A percentile compares a stretch with the other conserved stretches of the same genome.
phyloP scores from a whole-genome alignment of 2,329 filamentous ascomycete genomes.

The Pyricularia pennisetigena region DNA sequence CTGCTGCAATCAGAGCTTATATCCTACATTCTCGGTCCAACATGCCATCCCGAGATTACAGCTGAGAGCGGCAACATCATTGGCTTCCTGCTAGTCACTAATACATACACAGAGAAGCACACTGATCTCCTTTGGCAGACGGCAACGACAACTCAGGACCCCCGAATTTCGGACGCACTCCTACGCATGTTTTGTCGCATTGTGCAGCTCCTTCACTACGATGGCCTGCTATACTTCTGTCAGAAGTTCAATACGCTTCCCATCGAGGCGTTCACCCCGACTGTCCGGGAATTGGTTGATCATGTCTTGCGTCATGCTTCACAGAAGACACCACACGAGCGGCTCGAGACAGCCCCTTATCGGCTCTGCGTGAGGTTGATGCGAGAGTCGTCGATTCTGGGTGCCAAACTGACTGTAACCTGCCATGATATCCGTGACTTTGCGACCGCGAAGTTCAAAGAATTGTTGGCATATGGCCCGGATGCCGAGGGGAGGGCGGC shows the following conservation, averaged over 20 bases:
- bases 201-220: constrained; percentile 34
- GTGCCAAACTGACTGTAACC: constrained; percentile 41
- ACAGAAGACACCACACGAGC: constrained; percentile 16
- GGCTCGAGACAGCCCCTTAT: constrained; percentile 32
- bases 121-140: constrained; percentile 80
- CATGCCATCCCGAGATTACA: constrained; percentile 87
- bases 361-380: constrained; percentile 56
- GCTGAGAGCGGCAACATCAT: constrained; percentile 73
- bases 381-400: constrained; percentile 56
- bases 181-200: constrained; percentile 51
- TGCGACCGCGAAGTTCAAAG: constrained; percentile 49
- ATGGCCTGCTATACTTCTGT: constrained; percentile 54
- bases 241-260: constrained; percentile 59
- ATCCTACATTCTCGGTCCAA: constrained; percentile 80
- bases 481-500: constrained; percentile 43
- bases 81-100: constrained; percentile 75
- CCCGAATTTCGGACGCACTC: constrained; percentile 72
- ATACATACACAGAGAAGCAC: constrained; percentile 59
- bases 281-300: constrained; percentile 54
- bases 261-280: constrained; percentile 49
- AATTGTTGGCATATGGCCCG: constrained; percentile 47
- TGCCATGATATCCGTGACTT: constrained; percentile 54
- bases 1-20: constrained; percentile 63
- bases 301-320: constrained; percentile 6
- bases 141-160: constrained; percentile 71